A percentile compares a stretch with the other conserved stretches of the same genome.
Evolutionary conservation across 2,329 filamentous ascomycete species (phyloP).

Genomic region (Simplicillium sp.): DNA sequence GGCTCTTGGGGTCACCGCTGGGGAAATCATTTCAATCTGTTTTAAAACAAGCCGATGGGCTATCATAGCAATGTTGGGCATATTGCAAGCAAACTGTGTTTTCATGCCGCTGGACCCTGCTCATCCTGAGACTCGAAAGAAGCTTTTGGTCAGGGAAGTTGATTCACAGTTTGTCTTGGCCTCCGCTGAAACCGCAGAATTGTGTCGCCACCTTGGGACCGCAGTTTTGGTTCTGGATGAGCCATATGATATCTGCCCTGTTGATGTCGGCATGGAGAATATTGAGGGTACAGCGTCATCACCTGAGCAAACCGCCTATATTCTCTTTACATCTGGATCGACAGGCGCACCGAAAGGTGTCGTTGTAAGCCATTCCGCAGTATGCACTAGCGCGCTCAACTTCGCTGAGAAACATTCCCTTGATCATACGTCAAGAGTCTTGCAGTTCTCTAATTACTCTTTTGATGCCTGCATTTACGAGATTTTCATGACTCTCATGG

Average conservation of each 20-base stretch:
- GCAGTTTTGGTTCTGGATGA: too few species aligned
- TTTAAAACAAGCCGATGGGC: slow-evolving; percentile 22
- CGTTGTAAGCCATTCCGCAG: background rate
- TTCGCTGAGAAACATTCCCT: too few species aligned
- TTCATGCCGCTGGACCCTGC: slow-evolving; percentile 10
- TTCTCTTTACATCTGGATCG: slow-evolving; percentile 9
- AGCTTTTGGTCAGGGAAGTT: background rate
- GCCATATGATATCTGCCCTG: too few species aligned
- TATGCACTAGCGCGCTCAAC: too few species aligned
- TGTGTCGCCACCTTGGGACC: too few species aligned
- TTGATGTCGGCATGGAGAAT: background rate
- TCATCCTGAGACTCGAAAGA: slow-evolving; percentile 1
- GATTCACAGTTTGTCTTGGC: background rate
- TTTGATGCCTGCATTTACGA: slow-evolving; percentile 9
- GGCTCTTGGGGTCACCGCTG: slow-evolving; percentile 12
- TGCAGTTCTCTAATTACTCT: slow-evolving; percentile 7
- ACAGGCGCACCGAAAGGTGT: slow-evolving; percentile 10
- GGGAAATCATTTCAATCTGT: slow-evolving; percentile 15
- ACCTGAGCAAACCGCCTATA: background rate
- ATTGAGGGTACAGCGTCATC: too few species aligned
- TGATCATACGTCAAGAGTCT: background rate
- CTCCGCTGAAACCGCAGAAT: background rate
- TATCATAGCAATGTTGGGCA: slow-evolving; percentile 10
- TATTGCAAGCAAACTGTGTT: slow-evolving; percentile 11
- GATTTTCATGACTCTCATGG: slow-evolving; percentile 5